phyloP scores from a whole-genome alignment of 83 land plant species.

The Thuja plicata region DNA sequence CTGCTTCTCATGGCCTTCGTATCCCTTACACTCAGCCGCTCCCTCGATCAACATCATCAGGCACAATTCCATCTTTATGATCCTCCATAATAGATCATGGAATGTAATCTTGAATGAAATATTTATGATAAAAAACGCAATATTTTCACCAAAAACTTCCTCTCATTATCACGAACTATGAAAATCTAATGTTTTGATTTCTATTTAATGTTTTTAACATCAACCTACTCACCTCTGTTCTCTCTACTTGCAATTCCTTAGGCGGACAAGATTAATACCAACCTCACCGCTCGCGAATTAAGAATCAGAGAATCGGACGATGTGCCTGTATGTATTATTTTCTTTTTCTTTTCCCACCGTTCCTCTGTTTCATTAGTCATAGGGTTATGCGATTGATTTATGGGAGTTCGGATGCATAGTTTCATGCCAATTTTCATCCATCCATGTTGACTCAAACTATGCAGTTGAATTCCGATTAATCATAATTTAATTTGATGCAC shows the following conservation, averaged over 20 bases:
- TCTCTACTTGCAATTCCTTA: not conserved
- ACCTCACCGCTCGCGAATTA: not conserved
- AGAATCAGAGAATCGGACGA: not conserved
- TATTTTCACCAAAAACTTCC: too few relatives aligned
- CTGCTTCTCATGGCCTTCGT: not conserved
- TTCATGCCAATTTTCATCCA: too few relatives aligned
- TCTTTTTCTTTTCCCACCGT: not conserved
- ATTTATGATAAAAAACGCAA: too few relatives aligned
- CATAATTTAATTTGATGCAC: not conserved
- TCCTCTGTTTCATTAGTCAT: too few relatives aligned
- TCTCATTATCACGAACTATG: too few relatives aligned
- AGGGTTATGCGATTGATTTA: too few relatives aligned
- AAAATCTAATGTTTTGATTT: too few relatives aligned
- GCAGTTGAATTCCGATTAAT: too few relatives aligned
- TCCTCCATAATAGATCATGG: not conserved
- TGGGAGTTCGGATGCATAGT: too few relatives aligned
- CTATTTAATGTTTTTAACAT: not conserved
- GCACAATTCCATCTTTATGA: not conserved
- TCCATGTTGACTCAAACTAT: too few relatives aligned
- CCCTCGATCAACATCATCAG: not conserved
- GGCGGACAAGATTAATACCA: not conserved
- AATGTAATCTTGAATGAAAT: too few relatives aligned
- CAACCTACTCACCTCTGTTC: not conserved
- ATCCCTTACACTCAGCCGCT: not conserved
- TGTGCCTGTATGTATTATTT: conserved; percentile 1